phyloP scores from a whole-genome alignment of 352 stramenopile species.

The Globisporangium emineosum region DNA sequence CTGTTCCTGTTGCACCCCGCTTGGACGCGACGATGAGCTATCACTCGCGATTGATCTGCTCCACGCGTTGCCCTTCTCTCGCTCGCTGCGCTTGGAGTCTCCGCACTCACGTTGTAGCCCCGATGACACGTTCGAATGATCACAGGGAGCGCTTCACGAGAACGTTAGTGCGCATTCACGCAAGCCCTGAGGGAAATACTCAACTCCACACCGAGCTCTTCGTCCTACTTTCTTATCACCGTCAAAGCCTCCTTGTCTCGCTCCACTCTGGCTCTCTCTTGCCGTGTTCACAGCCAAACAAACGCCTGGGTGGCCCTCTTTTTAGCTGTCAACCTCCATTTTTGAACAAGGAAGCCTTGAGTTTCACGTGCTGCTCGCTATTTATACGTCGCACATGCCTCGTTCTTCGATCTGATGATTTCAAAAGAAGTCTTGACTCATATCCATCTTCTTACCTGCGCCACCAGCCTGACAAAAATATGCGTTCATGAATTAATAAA shows the following conservation, averaged over 20 bases:
- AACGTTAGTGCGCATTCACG: slow-evolving; percentile 1
- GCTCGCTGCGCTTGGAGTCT: neutral
- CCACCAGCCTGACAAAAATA: neutral
- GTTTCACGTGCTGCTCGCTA: neutral
- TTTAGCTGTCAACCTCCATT: neutral
- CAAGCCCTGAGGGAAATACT: neutral
- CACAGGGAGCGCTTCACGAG: neutral
- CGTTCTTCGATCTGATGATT: too few species aligned
- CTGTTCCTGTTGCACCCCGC: neutral
- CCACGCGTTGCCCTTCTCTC: neutral
- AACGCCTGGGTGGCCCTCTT: neutral
- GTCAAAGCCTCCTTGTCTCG: too few species aligned
- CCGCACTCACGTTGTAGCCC: neutral
- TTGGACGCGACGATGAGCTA: neutral
- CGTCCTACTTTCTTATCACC: slow-evolving; percentile 6
- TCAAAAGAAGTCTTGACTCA: too few species aligned
- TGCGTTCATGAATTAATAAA: neutral
- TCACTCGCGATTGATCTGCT: neutral
- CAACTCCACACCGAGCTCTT: neutral
- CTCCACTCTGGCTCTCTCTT: too few species aligned
- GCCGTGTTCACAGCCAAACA: neutral
- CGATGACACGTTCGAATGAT: neutral
- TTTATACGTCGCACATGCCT: neutral
- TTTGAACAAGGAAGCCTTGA: neutral
- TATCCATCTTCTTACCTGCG: neutral